phyloP scores from a whole-genome alignment of 2,329 filamentous ascomycete genomes.

The Allantophomopsis cytisporea region DNA sequence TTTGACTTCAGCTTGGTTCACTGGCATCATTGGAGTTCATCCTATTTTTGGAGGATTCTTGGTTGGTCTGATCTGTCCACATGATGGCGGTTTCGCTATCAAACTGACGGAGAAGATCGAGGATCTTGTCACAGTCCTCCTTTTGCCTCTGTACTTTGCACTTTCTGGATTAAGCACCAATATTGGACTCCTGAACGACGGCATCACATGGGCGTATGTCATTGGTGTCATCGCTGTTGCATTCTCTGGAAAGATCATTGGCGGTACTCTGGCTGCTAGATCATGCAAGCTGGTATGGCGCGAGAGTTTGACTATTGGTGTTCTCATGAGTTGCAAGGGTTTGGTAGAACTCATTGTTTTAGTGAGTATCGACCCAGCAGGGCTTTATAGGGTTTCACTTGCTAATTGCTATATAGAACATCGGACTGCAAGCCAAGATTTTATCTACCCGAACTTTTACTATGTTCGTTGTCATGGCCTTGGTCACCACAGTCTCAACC shows the following conservation, averaged over 20 bases:
- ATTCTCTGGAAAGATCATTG: constrained; percentile 73
- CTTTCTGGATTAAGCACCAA: constrained; percentile 83
- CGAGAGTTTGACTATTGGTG: constrained; percentile 77
- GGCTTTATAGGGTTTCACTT: neutral
- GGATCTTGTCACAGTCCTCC: constrained; percentile 72
- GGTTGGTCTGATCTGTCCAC: constrained; percentile 78
- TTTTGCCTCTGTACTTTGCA: constrained; percentile 86
- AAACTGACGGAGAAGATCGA: constrained; percentile 90
- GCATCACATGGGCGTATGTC: constrained; percentile 82
- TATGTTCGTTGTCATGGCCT: constrained; percentile 89
- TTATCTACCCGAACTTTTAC: constrained; percentile 74
- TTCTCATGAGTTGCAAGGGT: constrained; percentile 93
- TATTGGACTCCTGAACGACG: constrained; percentile 68
- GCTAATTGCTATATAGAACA: constrained; percentile 35
- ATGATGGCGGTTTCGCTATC: constrained; percentile 81
- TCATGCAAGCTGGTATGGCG: constrained; percentile 73
- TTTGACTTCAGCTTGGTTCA: constrained; percentile 73
- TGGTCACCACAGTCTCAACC: constrained; percentile 74
- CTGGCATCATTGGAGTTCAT: constrained; percentile 81
- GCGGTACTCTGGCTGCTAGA: constrained; percentile 67
- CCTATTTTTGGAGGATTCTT: constrained; percentile 91
- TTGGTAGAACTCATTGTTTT: constrained; percentile 91
- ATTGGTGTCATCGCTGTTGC: constrained; percentile 70
- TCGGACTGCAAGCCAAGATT: constrained; percentile 73
- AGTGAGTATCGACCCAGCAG: constrained; percentile 32